Base-by-base conservation (phyloP, 352 stramenopile genomes). In the Globisporangium splendens region DNA sequence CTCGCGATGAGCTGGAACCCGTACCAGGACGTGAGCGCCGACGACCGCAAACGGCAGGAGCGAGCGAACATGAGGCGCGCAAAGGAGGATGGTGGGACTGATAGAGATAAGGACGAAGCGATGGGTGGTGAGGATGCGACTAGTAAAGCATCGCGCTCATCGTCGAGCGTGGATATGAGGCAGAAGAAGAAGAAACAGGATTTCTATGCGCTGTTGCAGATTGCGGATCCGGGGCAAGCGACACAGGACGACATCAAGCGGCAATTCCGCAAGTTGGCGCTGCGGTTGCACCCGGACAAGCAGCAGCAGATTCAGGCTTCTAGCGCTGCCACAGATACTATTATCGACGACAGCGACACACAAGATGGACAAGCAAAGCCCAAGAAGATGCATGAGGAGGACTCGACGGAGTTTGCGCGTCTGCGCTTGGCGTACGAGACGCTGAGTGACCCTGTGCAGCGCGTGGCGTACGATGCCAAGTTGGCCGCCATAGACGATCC, bases 271-370 rank as follows among this genome's bases (percentile, higher is more conserved):
- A 84, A 79, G 46, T 66, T 90, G 12, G 80, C 83, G 10, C 56
- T 92, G 53, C 62, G 69, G 21, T 35, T 88, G 48, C 83, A 92
- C 55, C 83, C 83, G n/a, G 83, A 92, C 63, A 92, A 92, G 56
- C 68, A 73, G 35, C 65, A 75, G 11, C 43, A 61, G 42, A 47
- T 52, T 1, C 38, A 54, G 31, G 60, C 56, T 8, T 31, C 21
- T 35, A 35, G 28, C 28, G 17, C 39, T 11, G 18, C 17, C 13
- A 10, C 43, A 12, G 22, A 17, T 13, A 13, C 4, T 17, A 39
- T 41, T 17, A 38, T 6, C 6, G 24, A 38, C 8, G 13, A 44
- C 22, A 44, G 8, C 20, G 50, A 54, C 33, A n/a, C 33, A 43
- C 10, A 38, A 15, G 49, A 44, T 57, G 54, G 50, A 6, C 68